Evolutionary conservation across 1,284 basidiomycete genomes (phyloP).

Genomic region (Entoloma clypeatum): DNA sequence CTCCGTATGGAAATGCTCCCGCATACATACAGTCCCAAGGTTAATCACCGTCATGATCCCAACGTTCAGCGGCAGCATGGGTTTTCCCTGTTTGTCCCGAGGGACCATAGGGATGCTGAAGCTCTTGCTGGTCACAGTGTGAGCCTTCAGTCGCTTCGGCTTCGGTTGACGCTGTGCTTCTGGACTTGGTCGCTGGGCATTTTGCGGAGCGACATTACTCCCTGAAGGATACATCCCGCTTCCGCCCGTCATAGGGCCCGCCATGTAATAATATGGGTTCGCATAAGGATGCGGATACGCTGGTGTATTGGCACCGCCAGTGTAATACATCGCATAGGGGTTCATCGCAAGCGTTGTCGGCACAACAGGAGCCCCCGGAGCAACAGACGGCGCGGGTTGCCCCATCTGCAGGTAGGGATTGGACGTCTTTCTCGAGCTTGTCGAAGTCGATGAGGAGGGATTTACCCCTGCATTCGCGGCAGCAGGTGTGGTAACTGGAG

Average conservation of each 20-base stretch:
- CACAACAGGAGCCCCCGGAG: slow-evolving; percentile 5
- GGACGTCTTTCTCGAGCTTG: slow-evolving; percentile 9
- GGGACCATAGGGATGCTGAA: slow-evolving; percentile 73
- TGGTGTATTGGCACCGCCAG: slow-evolving; percentile 28
- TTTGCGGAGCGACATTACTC: slow-evolving; percentile 23
- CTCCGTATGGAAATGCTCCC: slow-evolving; percentile 80
- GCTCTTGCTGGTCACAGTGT: slow-evolving; percentile 71
- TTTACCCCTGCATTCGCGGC: slow-evolving; percentile 10
- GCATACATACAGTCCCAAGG: slow-evolving; percentile 70
- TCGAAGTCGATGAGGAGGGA: slow-evolving; percentile 5
- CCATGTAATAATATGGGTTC: slow-evolving; percentile 40
- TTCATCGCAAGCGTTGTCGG: slow-evolving; percentile 24
- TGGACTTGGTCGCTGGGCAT: slow-evolving; percentile 21
- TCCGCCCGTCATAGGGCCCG: slow-evolving; percentile 29
- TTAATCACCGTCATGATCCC: slow-evolving; percentile 77
- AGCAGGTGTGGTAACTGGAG: slow-evolving; percentile 9
- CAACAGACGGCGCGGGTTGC: slow-evolving; percentile 8
- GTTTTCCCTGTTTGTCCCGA: slow-evolving; percentile 61
- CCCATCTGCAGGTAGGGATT: slow-evolving; percentile 22
- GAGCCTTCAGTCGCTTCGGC: slow-evolving; percentile 72
- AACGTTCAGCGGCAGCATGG: slow-evolving; percentile 69
- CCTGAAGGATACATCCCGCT: slow-evolving; percentile 30
- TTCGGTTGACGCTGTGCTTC: slow-evolving; percentile 36
- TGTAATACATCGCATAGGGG: slow-evolving; percentile 38
- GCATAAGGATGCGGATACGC: slow-evolving; percentile 32